These are phyloP conservation scores for Colletotrichum truncatum DNA, from an alignment of 2,329 filamentous ascomycete species.

Conservation along the genomic window DNA sequence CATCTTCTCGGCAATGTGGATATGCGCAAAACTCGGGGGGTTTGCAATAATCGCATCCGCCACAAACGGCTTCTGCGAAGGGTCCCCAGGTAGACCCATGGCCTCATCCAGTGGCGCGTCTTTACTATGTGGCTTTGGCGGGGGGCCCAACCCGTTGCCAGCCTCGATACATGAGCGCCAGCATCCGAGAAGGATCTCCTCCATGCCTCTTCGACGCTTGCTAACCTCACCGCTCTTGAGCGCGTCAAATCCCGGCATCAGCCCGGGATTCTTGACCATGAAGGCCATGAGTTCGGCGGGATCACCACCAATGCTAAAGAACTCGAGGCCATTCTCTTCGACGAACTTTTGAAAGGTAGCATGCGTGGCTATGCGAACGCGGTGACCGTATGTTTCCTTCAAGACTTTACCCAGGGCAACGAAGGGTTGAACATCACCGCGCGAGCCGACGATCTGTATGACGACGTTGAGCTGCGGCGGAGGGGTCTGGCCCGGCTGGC, in stretches of 20 bases:
- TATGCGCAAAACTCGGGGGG: slow-evolving; percentile 79
- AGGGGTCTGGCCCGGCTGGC: slow-evolving; percentile 64
- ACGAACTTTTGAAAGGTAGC: slow-evolving; percentile 74
- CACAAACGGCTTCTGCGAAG: slow-evolving; percentile 72
- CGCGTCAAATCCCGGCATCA: slow-evolving; percentile 85
- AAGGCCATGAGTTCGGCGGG: slow-evolving; percentile 84
- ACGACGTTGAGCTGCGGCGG: slow-evolving; percentile 74
- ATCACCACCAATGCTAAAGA: slow-evolving; percentile 81
- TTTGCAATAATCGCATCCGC: slow-evolving; percentile 86
- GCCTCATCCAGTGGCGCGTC: slow-evolving; percentile 62
- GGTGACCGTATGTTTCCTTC: slow-evolving; percentile 72
- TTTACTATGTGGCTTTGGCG: slow-evolving; percentile 53
- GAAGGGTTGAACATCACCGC: slow-evolving; percentile 82
- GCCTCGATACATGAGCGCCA: slow-evolving; percentile 88
- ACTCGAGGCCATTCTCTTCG: slow-evolving; percentile 76
- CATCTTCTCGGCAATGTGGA: slow-evolving; percentile 79
- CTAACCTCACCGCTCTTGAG: slow-evolving; percentile 81
- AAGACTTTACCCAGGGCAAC: slow-evolving; percentile 74
- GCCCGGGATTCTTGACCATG: slow-evolving; percentile 88
- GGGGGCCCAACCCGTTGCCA: slow-evolving; percentile 70
- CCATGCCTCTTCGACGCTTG: slow-evolving; percentile 77
- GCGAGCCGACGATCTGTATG: slow-evolving; percentile 78
- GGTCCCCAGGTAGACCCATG: slow-evolving; percentile 48
- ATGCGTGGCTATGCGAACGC: slow-evolving; percentile 79
- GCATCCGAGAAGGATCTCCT: slow-evolving; percentile 82